Evolutionary conservation across 2,329 filamentous ascomycete genomes (phyloP).

Genomic region (Gyromitra esculenta): DNA sequence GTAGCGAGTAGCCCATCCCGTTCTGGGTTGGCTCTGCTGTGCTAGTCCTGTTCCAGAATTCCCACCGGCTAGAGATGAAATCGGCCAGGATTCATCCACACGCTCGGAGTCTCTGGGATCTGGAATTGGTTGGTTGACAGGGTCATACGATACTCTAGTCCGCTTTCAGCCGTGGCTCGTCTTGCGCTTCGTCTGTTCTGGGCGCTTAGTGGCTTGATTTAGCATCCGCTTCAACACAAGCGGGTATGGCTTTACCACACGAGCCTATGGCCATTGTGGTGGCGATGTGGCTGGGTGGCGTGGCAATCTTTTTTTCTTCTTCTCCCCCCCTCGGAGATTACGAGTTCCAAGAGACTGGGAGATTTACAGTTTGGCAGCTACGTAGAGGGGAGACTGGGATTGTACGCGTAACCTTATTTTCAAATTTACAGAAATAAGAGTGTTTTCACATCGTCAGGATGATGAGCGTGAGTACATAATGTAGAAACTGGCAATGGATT

Average conservation of each 20-base stretch:
- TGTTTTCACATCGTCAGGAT: constrained; percentile 2
- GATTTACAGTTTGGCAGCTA: constrained; percentile 9
- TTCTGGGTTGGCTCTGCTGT: background rate
- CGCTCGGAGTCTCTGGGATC: constrained; percentile 42
- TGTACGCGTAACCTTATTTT: constrained; percentile 3
- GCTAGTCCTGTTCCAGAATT: constrained; percentile 15
- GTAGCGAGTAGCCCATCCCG: background rate
- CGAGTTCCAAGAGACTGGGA: background rate
- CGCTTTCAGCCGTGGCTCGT: constrained; percentile 18
- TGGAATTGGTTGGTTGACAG: constrained; percentile 20
- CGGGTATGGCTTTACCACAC: constrained; percentile 14
- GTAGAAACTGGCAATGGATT: background rate
- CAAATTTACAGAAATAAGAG: background rate
- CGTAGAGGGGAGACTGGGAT: background rate
- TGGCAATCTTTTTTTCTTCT: constrained; percentile 4
- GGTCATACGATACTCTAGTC: constrained; percentile 16
- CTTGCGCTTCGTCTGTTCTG: background rate
- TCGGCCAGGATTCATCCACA: constrained; percentile 27
- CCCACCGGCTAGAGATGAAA: constrained; percentile 5
- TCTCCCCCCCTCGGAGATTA: background rate
- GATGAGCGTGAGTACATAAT: background rate
- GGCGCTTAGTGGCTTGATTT: constrained; percentile 7
- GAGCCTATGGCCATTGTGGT: constrained; percentile 4
- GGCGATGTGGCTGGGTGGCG: constrained; percentile 23
- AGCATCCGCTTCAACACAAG: background rate